phyloP scores from a whole-genome alignment of 2,329 filamentous ascomycete species.

The Sarocladium oryzae region DNA sequence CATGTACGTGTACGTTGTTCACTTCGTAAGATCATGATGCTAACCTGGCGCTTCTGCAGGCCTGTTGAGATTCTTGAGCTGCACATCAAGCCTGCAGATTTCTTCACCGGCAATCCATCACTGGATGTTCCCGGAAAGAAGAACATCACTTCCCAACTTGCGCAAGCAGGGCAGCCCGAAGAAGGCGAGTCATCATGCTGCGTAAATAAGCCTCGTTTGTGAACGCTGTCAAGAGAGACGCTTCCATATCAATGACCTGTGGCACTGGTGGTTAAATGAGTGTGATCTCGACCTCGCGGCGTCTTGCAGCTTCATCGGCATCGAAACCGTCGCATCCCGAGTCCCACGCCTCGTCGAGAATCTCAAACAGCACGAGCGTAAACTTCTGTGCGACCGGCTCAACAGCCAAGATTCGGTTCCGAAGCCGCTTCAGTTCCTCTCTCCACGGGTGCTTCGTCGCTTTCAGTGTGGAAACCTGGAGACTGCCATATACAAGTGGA shows the following conservation, averaged over 20 bases:
- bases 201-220: background rate
- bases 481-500: background rate
- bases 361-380: background rate
- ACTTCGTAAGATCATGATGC: conserved; percentile 8
- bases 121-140: conserved; percentile 37
- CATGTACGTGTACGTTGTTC: conserved; percentile 50
- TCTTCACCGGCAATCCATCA: conserved; percentile 41
- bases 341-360: background rate
- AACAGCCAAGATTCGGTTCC: background rate
- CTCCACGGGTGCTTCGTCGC: background rate
- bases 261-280: background rate
- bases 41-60: conserved; percentile 24
- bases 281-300: background rate
- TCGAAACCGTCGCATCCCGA: background rate
- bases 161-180: background rate
- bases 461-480: conserved; percentile 1
- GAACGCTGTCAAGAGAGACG: too few relatives aligned
- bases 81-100: conserved; percentile 38
- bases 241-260: too few relatives aligned
- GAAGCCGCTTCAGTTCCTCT: background rate
- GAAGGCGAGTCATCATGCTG: background rate
- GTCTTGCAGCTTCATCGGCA: background rate
- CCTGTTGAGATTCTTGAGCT: conserved; percentile 47
- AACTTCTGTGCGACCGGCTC: background rate
- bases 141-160: conserved; percentile 17